phyloP scores from a whole-genome alignment of 768 basidiomycete species.

The Russula griseocarnosa region DNA sequence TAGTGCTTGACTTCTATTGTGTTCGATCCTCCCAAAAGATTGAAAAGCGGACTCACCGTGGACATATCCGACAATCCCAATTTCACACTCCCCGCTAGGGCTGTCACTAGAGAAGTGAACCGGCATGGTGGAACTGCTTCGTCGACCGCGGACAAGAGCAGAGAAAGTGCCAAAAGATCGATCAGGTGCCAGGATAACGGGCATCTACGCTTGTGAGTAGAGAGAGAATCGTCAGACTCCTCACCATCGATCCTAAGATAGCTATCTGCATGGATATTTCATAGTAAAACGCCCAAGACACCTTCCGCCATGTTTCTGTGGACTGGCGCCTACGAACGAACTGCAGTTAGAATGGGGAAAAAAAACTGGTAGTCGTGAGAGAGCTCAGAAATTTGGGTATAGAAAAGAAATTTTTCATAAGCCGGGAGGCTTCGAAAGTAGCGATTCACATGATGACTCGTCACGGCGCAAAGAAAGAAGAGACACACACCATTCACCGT shows the following conservation, averaged over 20 bases:
- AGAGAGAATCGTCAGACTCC: neutral
- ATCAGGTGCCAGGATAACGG: neutral
- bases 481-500: neutral
- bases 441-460: conserved; percentile 72
- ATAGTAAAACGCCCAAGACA: neutral
- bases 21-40: conserved; percentile 51
- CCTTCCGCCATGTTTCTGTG: neutral
- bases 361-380: conserved; percentile 12
- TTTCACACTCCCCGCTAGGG: neutral
- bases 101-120: no score
- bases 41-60: conserved; percentile 37
- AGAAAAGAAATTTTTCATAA: conserved; percentile 57
- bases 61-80: neutral
- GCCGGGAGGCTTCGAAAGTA: conserved; percentile 72
- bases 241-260: neutral
- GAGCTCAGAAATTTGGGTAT: conserved; percentile 93
- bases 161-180: neutral
- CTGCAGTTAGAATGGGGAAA: conserved; percentile 1
- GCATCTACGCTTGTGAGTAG: neutral
- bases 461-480: conserved; percentile 41
- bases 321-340: neutral
- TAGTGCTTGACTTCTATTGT: conserved; percentile 92
- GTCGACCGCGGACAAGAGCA: neutral
- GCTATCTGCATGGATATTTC: neutral
- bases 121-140: neutral